These are phyloP conservation scores for Kwoniella newhampshirensis DNA, from an alignment of 768 basidiomycete genomes.

Conservation along the genomic window DNA sequence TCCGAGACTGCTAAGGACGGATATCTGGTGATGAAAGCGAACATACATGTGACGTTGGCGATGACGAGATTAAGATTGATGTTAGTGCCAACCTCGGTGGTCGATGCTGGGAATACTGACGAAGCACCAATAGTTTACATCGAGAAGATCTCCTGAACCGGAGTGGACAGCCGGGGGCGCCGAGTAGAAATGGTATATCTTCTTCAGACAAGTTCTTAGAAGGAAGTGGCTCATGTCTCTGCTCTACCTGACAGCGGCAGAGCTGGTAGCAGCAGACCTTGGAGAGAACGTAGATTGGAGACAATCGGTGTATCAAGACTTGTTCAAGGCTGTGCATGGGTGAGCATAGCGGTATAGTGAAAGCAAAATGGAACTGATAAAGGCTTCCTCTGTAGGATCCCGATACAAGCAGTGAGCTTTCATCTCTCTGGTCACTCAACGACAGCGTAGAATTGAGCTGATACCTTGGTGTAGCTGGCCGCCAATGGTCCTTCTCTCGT, in stretches of 20 bases:
- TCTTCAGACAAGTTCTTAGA: not conserved
- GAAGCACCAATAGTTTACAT: constrained; percentile 13
- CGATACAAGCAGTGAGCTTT: constrained; percentile 31
- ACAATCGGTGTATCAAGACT: constrained; percentile 31
- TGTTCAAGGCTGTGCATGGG: constrained; percentile 37
- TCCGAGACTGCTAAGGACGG: constrained; percentile 35
- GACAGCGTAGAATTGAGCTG: not conserved
- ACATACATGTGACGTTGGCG: constrained; percentile 41
- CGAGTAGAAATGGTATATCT: constrained; percentile 23
- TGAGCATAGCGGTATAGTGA: constrained; percentile 4
- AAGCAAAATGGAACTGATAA: too few species aligned
- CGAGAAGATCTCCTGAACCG: constrained; percentile 35
- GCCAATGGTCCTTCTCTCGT: constrained; percentile 37
- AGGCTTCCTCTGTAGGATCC: constrained; percentile 11
- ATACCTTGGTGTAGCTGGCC: constrained; percentile 22
- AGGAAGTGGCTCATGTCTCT: not conserved
- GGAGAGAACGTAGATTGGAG: constrained; percentile 32
- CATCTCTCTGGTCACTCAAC: not conserved
- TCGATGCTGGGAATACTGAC: not conserved
- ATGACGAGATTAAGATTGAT: constrained; percentile 38
- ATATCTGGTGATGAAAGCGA: constrained; percentile 32
- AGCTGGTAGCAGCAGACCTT: constrained; percentile 27
- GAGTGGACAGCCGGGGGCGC: constrained; percentile 22
- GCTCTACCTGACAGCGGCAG: constrained; percentile 22
- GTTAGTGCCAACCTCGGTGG: constrained; percentile 12